Conservation (phyloP, 2,329 filamentous ascomycete genomes). For the Aspergillus fumigatus region DNA sequence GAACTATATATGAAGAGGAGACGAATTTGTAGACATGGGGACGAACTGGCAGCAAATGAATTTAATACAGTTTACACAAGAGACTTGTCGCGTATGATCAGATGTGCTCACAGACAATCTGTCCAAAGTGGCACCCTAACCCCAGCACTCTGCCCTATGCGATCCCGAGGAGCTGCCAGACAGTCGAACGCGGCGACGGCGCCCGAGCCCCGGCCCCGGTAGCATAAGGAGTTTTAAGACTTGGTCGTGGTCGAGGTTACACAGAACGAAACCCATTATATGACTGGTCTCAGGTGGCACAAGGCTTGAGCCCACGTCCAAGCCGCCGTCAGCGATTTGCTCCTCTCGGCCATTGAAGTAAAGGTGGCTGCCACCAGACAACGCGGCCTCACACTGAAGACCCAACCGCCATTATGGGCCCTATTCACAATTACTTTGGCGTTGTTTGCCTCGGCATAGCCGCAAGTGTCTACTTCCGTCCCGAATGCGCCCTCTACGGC, state of each 20-base stretch:
- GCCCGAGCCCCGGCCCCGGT: not conserved
- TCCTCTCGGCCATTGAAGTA: not conserved
- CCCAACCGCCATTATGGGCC: not conserved
- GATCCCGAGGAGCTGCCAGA: too few relatives aligned
- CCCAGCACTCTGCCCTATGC: too few relatives aligned
- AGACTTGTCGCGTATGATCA: too few relatives aligned
- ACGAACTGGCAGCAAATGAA: too few relatives aligned
- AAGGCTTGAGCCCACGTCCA: not conserved
- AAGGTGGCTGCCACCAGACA: not conserved
- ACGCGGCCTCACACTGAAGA: not conserved
- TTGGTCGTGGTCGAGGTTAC: too few relatives aligned
- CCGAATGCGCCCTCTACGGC: not conserved
- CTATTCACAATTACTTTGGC: not conserved
- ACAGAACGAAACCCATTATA: not conserved
- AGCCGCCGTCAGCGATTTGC: not conserved
- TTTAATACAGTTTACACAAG: too few relatives aligned
- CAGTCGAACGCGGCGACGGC: not conserved
- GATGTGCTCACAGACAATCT: too few relatives aligned
- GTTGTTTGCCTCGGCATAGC: not conserved
- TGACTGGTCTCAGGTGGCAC: not conserved
- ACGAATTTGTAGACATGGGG: too few relatives aligned
- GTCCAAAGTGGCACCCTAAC: too few relatives aligned
- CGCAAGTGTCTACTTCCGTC: not conserved
- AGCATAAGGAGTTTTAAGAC: too few relatives aligned
- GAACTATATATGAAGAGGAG: too few relatives aligned